Base-by-base conservation (phyloP, 805 yeast species). In the Wickerhamiella brachini region DNA sequence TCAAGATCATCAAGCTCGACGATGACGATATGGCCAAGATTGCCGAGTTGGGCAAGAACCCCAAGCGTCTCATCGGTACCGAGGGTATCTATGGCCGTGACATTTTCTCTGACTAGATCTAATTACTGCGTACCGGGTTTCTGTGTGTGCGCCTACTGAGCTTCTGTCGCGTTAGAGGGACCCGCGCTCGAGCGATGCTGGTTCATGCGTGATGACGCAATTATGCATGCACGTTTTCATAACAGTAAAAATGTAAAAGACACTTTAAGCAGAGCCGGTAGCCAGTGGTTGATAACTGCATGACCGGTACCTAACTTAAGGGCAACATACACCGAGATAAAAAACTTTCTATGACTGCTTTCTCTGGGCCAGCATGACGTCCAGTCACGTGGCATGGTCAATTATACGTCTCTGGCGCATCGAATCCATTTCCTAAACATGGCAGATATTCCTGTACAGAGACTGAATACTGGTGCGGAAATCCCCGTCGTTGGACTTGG, bases 1-100 rank as follows among this genome's bases (percentile, higher is more conserved):
- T 69, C 42, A 65, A 68, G 54, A 67, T 69, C 38, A 55, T 68
- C 44, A 66, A 71, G 17, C 65, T 78, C 39, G 61, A 70, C 29
- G 57, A 60, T 18, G 74, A 70, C 47, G 80, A 77, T 46, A 50
- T 76, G 48, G 61, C 63, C n/a, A 56, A 48, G 51, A 52, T 66
- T 20, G 58, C 57, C 50, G 49, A 55, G 23, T 54, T 65, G 6
- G 68, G 65, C 56, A 54, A 56, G 53, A 50, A 17, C 41, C 49
- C 44, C 37, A 34, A 47, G 48, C 56, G 57, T n/a, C 51, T 55
- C 2, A 53, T 57, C 18, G 15, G 22, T 22, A 43, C 54, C 3
- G 49, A 52, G 5, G 24, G 51, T 3, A 39, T 54, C 43, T 56
- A 54, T 39, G 56, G 55, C 22, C 50, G 45, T 21, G 56, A 56